Base-by-base conservation (phyloP, 345 rosid species). In the Eucalyptus regnans region DNA sequence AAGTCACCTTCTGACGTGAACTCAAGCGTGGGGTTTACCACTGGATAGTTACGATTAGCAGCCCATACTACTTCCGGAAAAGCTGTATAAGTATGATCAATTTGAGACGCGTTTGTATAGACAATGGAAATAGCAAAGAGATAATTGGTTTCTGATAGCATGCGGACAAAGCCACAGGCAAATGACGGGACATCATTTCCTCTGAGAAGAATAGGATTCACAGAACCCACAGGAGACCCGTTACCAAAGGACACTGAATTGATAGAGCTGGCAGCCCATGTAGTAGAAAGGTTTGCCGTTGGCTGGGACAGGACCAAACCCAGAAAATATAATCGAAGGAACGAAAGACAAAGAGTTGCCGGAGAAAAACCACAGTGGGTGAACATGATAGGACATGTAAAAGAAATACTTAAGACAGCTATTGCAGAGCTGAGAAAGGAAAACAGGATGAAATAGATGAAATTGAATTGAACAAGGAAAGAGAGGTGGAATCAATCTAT, bases 31-130 rank as follows among this genome's bases (percentile, higher is more conserved):
- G 83, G 89, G 49, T 50, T 71, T 51, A 84, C 27, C 51, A 88
- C 89, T 2, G 89, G 90, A 48, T 64, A 12, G 64, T 91, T 89
- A 12, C 89, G 79, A 27, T 91, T 92, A 14, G 92, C 92, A 86
- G 88, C 88, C 92, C 94, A 91, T 31, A 88, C 93, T 60, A 91
- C n/a, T 86, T 33, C 71, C 1, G 87, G 87, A 50, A 41, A 84
- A 23, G 37, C 80, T 46, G 88, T 56, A 62, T 17, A 7, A 16
- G 20, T 54, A 1, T 86, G 64, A 37, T 44, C 87, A 54, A 86
- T 31, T 54, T 22, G 22, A 50, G 66, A 54, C 1, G 87, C 66
- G 4, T 86, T 60, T 54, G 87, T 86, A 54, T 20, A 14, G 64
- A 51, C 62, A 18, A 60, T 23, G 68, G n/a, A 52, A 86, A 54